These are phyloP conservation scores for Fusarium avenaceum DNA, from an alignment of 2,329 filamentous ascomycete species.

Conservation along the genomic window DNA sequence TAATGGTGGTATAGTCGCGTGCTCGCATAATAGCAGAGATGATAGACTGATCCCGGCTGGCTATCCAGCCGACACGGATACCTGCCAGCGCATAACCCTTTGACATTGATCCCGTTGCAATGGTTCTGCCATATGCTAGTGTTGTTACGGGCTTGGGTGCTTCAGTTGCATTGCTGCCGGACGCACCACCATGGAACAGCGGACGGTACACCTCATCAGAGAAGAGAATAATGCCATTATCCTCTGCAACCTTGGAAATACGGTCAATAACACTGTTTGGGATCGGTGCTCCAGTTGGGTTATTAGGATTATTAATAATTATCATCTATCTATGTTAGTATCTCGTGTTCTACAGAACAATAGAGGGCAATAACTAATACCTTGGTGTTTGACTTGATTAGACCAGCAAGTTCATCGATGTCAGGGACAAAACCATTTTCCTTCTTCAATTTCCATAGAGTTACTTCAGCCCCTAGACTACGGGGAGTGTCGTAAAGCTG, in stretches of 20 bases:
- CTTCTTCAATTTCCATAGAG: constrained; percentile 78
- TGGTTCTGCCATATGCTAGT: constrained; percentile 76
- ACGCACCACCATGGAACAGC: constrained; percentile 75
- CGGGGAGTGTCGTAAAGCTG: constrained; percentile 83
- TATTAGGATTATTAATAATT: constrained; percentile 79
- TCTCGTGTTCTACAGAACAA: rapidly evolving
- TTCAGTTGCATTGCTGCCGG: constrained; percentile 59
- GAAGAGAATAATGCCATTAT: constrained; percentile 75
- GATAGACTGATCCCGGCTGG: constrained; percentile 72
- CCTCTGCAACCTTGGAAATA: constrained; percentile 73
- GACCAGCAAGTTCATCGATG: constrained; percentile 71
- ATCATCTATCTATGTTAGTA: constrained; percentile 56
- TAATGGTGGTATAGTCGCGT: constrained; percentile 88
- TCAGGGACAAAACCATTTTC: constrained; percentile 76
- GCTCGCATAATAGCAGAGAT: constrained; percentile 74
- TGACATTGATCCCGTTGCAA: constrained; percentile 85
- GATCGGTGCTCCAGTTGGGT: constrained; percentile 82
- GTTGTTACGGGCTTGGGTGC: constrained; percentile 75
- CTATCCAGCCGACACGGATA: constrained; percentile 86
- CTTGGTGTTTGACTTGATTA: constrained; percentile 79
- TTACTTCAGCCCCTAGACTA: constrained; percentile 81
- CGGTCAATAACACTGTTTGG: constrained; percentile 70
- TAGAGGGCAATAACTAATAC: constrained; percentile 53
- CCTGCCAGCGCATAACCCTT: constrained; percentile 89
- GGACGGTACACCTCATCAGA: constrained; percentile 88